These are phyloP conservation scores for Pichia exigua DNA, from an alignment of 805 yeast genomes.

Conservation along the genomic window DNA sequence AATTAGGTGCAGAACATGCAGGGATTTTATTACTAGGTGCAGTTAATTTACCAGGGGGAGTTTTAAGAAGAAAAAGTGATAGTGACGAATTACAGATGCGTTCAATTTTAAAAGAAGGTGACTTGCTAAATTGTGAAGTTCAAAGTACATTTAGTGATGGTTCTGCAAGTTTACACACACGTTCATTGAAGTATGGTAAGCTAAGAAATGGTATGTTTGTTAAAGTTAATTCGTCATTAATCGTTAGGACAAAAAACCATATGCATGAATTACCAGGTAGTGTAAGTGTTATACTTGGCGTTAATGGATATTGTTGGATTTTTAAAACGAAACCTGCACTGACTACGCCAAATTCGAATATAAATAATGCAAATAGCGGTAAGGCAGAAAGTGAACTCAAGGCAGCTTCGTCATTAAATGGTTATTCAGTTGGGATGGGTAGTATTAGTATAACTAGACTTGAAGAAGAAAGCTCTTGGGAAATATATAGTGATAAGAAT, in stretches of 20 bases:
- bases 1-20: conserved; percentile 90
- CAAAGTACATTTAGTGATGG: conserved; percentile 88
- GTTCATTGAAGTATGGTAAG: conserved; percentile 93
- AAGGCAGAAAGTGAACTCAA: conserved; percentile 33
- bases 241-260: conserved; percentile 82
- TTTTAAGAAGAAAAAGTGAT: conserved; percentile 86
- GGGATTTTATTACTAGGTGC: conserved; percentile 92
- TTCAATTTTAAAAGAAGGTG: conserved; percentile 89
- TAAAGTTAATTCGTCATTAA: conserved; percentile 72
- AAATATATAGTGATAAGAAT: conserved; percentile 85
- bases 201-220: conserved; percentile 83
- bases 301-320: conserved; percentile 92
- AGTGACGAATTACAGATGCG: conserved; percentile 97
- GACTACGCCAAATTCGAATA: neutral
- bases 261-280: conserved; percentile 89
- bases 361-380: neutral
- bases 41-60: conserved; percentile 96
- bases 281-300: conserved; percentile 83
- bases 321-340: conserved; percentile 47
- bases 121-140: conserved; percentile 89
- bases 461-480: conserved; percentile 86
- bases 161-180: conserved; percentile 86
- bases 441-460: conserved; percentile 71
- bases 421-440: conserved; percentile 49
- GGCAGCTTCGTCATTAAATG: conserved; percentile 18